Evolutionary conservation across 345 rosid genomes (phyloP), one percentile per base, ranked within the genome.

Genomic region (Tarenaya hassleriana): DNA sequence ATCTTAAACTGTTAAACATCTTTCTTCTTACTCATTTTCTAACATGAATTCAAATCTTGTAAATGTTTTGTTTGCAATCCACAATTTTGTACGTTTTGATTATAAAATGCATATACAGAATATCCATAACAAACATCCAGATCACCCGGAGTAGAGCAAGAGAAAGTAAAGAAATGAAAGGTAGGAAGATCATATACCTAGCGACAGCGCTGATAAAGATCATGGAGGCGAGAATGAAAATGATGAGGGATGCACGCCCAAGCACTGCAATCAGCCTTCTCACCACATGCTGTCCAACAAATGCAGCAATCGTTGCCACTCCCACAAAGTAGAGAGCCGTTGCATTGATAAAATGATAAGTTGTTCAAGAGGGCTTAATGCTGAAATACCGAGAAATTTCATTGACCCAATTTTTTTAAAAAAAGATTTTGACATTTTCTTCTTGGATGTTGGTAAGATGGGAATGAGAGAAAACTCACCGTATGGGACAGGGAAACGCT

Each of bases 401-500:
- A 24, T 24, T 24, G 2, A 24, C 5, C 2, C 29, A 24, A 2
- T 5, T 24, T 5, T 24, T 2, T 24, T 24, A 62, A 32, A 12
- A 17, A 12, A n/a, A n/a, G n/a, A n/a, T n/a, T n/a, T n/a, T n/a
- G n/a, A n/a, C n/a, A n/a, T n/a, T n/a, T n/a, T n/a, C n/a, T n/a
- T n/a, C n/a, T n/a, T n/a, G n/a, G n/a, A n/a, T n/a, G n/a, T n/a
- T n/a, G n/a, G n/a, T n/a, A n/a, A n/a, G n/a, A n/a, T n/a, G n/a
- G n/a, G n/a, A 39, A 38, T 31, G 34, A 41, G 38, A 35, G 18
- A 18, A 6, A 46, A 49, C 69, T 75, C 46, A 81, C 94, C 90
- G 11, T 76, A 84, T 15, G 96, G 94, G 41, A 87, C 79, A 2
- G 94, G 90, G 61, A 87, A 87, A 34, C 94, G 87, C 51, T 79